A percentile compares a stretch with the other conserved stretches of the same genome.
Conservation (phyloP, 441 rosid genomes). For the Gossypium aridum region DNA sequence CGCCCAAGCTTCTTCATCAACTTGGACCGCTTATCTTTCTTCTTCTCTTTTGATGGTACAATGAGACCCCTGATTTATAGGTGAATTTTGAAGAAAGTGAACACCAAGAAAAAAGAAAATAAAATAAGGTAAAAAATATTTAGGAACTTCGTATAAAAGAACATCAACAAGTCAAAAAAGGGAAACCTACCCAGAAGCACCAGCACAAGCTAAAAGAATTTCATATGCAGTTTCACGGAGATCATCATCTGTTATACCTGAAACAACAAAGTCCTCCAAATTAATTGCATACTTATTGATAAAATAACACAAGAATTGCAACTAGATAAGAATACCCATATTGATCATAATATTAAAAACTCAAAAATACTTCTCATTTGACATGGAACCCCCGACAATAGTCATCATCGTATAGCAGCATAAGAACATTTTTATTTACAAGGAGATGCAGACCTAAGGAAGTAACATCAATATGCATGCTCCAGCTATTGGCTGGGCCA, state of each 20-base stretch:
- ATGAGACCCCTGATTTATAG: conserved; percentile 68
- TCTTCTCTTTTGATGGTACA: conserved; percentile 87
- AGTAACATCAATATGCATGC: not conserved
- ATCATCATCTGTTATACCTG: conserved; percentile 92
- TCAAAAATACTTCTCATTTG: not conserved
- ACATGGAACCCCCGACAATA: not conserved
- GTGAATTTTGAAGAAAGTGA: not conserved
- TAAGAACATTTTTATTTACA: not conserved
- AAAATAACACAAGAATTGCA: not conserved
- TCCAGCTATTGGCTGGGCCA: not conserved
- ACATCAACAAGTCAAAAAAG: not conserved
- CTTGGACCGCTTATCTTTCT: conserved; percentile 78
- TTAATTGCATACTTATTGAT: not conserved
- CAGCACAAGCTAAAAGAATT: conserved; percentile 93
- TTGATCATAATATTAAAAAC: not conserved
- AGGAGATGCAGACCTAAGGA: not conserved
- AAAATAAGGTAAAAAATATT: not conserved
- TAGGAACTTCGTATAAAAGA: not conserved
- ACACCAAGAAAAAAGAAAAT: conserved; percentile 1
- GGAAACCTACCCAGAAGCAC: conserved; percentile 80
- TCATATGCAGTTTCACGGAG: conserved; percentile 95
- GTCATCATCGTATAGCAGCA: not conserved
- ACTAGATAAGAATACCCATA: not conserved
- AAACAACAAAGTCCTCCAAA: conserved; percentile 13
- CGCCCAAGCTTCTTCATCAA: conserved; percentile 94